Evolutionary conservation across 1,284 basidiomycete species (phyloP), one percentile per base, ranked within the genome.

Genomic region (Erythrobasidium hasegawianum): DNA sequence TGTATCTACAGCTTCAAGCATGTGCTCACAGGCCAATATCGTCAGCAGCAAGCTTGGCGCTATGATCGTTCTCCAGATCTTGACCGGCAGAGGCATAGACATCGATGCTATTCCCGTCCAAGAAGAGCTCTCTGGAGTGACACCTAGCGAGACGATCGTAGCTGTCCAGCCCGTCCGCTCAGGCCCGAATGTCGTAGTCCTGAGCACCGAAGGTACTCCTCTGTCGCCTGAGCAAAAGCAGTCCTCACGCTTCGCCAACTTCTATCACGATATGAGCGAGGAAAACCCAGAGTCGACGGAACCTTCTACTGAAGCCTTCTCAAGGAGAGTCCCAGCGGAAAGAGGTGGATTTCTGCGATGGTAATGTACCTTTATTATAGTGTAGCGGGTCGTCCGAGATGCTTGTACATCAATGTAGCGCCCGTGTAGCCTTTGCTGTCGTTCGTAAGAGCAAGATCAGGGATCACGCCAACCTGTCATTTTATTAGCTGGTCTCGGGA

Each of bases 11-110:
- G 72, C 57, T 69, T 75, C 74, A 10, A 58, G 68, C 26, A 49
- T 70, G 11, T 74, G 72, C 58, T 71, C 69, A 11, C 71, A 73
- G 14, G 73, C 69, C n/a, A 74, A 74, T 55, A 70, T 71, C 14
- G 84, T 89, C 1, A 80, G 79, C 13, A 88, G 86, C 10, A 90
- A 89, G 74, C 69, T 82, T 2, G 89, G 89, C 18, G 88, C 88
- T 0, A 76, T 82, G 39, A 78, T 90, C 24, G 78, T 90, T 39
- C 79, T 91, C 16, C 83, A 71, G 82, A 61, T 81, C 80, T 26
- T 65, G 55, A 65, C 62, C 14, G 62, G 62, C 2, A 40, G 62
- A n/a, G 53, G 40, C 47, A 50, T 65, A 22, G 79, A 85, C 64
- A 49, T 72, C 50, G 75, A 76, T 45, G 70, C 70, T 24, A 75